These are phyloP conservation scores for Sclerotinia glacialis DNA, from an alignment of 2,329 filamentous ascomycete genomes.

Conservation along the genomic window DNA sequence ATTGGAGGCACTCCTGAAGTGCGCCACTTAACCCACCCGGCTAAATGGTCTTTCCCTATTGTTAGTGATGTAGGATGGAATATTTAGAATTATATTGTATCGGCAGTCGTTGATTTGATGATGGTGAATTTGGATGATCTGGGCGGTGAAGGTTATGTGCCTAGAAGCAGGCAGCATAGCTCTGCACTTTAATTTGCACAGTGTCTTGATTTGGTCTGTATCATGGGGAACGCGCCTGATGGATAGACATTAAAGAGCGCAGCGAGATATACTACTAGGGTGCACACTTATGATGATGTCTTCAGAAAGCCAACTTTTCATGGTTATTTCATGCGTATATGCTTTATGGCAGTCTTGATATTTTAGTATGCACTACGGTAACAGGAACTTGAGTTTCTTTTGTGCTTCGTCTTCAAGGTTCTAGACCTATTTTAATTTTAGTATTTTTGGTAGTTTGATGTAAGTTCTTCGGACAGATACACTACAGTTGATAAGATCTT, in stretches of 20 bases:
- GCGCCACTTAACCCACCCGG: not conserved
- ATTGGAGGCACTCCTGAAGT: not conserved
- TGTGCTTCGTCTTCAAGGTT: not conserved
- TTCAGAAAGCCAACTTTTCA: not conserved
- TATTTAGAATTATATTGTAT: not conserved
- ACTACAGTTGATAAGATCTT: not conserved
- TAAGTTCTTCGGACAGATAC: not conserved
- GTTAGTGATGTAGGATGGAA: not conserved
- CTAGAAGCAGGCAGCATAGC: not conserved
- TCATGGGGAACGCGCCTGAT: not conserved
- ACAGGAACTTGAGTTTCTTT: not conserved
- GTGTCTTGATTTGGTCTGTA: not conserved
- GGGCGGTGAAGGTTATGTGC: not conserved
- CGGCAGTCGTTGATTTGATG: not conserved
- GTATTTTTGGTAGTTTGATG: not conserved
- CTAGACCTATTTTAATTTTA: too few species aligned
- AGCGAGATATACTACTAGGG: not conserved
- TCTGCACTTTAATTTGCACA: not conserved
- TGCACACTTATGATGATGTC: not conserved
- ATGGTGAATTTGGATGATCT: not conserved
- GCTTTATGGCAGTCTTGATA: too few species aligned
- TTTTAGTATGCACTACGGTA: too few species aligned
- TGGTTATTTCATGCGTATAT: not conserved
- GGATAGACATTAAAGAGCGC: not conserved
- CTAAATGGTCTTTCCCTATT: not conserved